These are phyloP conservation scores for Phytophthora citricola DNA, from an alignment of 352 stramenopile genomes.

Conservation along the genomic window DNA sequence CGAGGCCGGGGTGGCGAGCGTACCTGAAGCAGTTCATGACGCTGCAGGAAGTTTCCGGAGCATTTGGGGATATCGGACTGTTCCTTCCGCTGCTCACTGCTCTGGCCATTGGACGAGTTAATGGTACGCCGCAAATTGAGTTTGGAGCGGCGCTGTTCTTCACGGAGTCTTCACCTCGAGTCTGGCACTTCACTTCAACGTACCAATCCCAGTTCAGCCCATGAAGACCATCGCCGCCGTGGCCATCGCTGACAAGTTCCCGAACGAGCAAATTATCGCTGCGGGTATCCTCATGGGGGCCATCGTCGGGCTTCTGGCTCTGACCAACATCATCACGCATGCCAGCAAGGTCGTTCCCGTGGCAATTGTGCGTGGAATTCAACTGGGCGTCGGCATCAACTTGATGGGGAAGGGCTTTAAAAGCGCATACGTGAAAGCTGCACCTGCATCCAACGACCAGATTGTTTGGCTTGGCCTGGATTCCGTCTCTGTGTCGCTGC, in stretches of 20 bases:
- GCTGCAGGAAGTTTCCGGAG: conserved; percentile 86
- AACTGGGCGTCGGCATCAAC: conserved; percentile 91
- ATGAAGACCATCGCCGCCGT: conserved; percentile 96
- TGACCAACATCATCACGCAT: conserved; percentile 91
- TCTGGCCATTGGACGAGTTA: conserved; percentile 78
- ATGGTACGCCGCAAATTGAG: conserved; percentile 78
- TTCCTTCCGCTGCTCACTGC: conserved; percentile 95
- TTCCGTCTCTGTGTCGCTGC: conserved; percentile 67
- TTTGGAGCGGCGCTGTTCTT: conserved; percentile 93
- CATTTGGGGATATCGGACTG: conserved; percentile 94
- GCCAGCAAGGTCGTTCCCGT: conserved; percentile 90
- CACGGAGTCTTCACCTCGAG: conserved; percentile 87
- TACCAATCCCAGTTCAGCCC: conserved; percentile 95
- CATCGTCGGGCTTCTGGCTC: conserved; percentile 68
- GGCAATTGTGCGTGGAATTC: conserved; percentile 91
- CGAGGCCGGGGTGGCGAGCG: conserved; percentile 56
- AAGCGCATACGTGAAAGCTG: conserved; percentile 56
- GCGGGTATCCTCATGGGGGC: conserved; percentile 88
- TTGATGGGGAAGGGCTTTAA: conserved; percentile 89
- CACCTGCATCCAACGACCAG: conserved; percentile 13
- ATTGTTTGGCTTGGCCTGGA: conserved; percentile 73
- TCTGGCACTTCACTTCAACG: conserved; percentile 87
- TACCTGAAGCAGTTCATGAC: conserved; percentile 77
- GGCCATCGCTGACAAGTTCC: conserved; percentile 85
- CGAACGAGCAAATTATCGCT: conserved; percentile 80